Percentiles rank a stretch among this genome's conserved stretches.
Evolutionary conservation across 2,329 filamentous ascomycete genomes (phyloP).

Genomic region (Pseudogymnoascus verrucosus): DNA sequence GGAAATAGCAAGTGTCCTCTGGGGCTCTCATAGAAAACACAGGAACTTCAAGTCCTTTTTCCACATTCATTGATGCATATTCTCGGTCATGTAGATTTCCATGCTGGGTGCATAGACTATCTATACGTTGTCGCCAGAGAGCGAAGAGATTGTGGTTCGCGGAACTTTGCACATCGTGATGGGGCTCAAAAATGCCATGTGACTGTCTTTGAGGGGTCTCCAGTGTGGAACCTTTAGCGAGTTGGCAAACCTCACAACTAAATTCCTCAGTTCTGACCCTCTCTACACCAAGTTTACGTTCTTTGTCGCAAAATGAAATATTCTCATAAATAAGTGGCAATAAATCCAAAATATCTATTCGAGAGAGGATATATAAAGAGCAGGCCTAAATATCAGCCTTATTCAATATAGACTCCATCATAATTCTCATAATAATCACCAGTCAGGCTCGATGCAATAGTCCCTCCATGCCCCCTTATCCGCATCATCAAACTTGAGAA

Average conservation of each 20-base stretch:
- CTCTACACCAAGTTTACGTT: neutral
- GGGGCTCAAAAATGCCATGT: too few relatives aligned
- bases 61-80: too few relatives aligned
- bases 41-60: too few relatives aligned
- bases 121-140: too few relatives aligned
- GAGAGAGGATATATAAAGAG: neutral
- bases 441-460: neutral
- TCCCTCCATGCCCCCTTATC: slow-evolving; percentile 9
- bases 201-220: neutral
- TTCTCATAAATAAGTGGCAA: neutral
- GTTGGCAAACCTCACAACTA: neutral
- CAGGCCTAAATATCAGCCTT: neutral
- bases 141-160: too few relatives aligned
- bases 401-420: neutral
- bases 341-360: neutral
- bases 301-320: neutral
- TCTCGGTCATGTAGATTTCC: too few relatives aligned
- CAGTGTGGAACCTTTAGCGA: neutral
- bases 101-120: too few relatives aligned
- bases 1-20: too few relatives aligned
- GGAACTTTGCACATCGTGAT: too few relatives aligned
- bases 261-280: neutral
- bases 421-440: neutral
- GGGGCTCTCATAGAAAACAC: too few relatives aligned
- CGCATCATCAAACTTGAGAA: slow-evolving; percentile 12